Evolutionary conservation across 495 filamentous ascomycete species (phyloP).

Genomic region (Lasiosphaeria hispida): DNA sequence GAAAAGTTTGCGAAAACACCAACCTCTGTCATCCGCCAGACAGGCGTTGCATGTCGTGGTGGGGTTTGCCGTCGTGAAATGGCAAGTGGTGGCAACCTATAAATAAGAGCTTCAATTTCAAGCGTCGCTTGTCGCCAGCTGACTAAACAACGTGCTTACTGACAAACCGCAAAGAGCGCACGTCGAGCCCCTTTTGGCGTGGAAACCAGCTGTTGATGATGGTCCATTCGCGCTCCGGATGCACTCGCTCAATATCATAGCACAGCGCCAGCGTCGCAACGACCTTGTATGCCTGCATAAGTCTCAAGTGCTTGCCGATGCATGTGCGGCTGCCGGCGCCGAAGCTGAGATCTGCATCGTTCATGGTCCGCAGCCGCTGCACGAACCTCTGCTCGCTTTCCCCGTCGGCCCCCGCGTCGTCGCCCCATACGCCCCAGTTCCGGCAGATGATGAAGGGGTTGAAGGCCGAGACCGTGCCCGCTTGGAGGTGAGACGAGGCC

Average conservation of each 20-base stretch:
- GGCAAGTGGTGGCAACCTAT: no score
- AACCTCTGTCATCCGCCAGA: no score
- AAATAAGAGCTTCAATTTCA: no score
- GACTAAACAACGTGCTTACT: no score
- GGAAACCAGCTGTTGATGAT: slow-evolving; percentile 40
- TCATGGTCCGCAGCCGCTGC: slow-evolving; percentile 29
- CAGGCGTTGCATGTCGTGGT: no score
- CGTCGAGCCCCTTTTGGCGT: slow-evolving; percentile 27
- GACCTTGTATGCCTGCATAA: slow-evolving; percentile 46
- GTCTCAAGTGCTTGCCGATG: slow-evolving; percentile 41
- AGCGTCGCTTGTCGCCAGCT: no score
- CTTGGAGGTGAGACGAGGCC: slow-evolving; percentile 17
- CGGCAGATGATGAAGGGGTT: slow-evolving; percentile 43
- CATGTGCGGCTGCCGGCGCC: slow-evolving; percentile 40
- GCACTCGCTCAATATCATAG: slow-evolving; percentile 35
- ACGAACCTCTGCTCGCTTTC: slow-evolving; percentile 27
- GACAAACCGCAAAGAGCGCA: no score
- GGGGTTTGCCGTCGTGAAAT: no score
- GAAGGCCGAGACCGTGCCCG: slow-evolving; percentile 32
- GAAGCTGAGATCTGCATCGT: slow-evolving; percentile 37
- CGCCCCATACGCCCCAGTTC: slow-evolving; percentile 42
- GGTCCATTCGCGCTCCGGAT: slow-evolving; percentile 36
- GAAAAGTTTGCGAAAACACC: no score
- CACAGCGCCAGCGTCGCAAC: slow-evolving; percentile 34
- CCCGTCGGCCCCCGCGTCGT: slow-evolving; percentile 35